Base-by-base conservation (phyloP, 805 yeast species). In the Candida saitoana region DNA sequence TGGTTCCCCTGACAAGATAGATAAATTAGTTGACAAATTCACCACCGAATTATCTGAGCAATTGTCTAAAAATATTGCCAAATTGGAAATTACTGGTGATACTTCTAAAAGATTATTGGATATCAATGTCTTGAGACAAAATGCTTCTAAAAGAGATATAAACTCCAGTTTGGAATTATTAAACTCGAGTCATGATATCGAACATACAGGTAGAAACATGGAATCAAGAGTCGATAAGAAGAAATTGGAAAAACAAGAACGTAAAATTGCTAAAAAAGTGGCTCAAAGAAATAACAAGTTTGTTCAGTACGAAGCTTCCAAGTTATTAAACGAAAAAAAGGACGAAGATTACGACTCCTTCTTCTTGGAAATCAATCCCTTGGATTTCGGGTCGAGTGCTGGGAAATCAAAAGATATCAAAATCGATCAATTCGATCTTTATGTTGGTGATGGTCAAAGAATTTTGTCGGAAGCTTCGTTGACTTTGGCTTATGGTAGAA, bases 381-480 rank as follows among this genome's bases (percentile, higher is more conserved):
- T 93, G 53, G 97, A 93, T 43, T 81, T 87, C 55, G 91, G 91
- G 39, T 56, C 69, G 3, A 54, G 69, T 55, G 89, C 91, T n/a
- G 98, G 97, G 48, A 91, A 91, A 65, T 85, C 96, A n/a, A 93
- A 93, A 65, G 98, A 93, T 63, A 87, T 93, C 63, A 88, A 91
- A 62, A 69, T 93, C 48, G 99, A 95, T 41, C 84, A 82, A 53
- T 87, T 93, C 58, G 99, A 93, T 63, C 72, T 93, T 45, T 89
- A 89, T 57, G 97, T 93, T 46, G 98, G 99, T 46, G 95, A 87
- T 44, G 98, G 97, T 48, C 84, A 86, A 64, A 80, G 99, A 67
- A 91, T 93, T 41, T 74, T 93, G 49, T 80, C 91, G 34, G 95
- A 90, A 61, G 84, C 98, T 19, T 76, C 89, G 18, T 77, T 93